Conservation (phyloP, 2,329 filamentous ascomycete species). For the Scytalidium lignicola region DNA sequence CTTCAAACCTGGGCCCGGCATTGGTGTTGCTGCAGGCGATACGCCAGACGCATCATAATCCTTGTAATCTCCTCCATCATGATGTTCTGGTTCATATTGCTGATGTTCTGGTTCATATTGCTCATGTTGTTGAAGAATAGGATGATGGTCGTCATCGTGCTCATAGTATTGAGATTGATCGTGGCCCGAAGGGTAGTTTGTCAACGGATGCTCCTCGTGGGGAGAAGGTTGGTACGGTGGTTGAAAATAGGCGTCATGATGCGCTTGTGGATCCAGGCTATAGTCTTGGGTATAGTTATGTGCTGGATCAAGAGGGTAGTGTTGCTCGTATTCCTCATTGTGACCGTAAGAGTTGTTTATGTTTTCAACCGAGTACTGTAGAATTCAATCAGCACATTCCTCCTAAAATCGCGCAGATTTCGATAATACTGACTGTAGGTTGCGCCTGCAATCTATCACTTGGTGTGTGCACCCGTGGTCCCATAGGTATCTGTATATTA, state of each 20-base stretch:
- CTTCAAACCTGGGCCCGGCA: conserved; percentile 59
- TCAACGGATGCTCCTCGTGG: conserved; percentile 25
- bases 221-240: conserved; percentile 67
- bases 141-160: conserved; percentile 66
- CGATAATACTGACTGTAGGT: conserved; percentile 62
- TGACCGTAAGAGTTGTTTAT: conserved; percentile 59
- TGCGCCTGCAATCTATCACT: conserved; percentile 78
- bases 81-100: conserved; percentile 32
- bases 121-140: conserved; percentile 61
- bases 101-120: conserved; percentile 54
- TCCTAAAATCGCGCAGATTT: not conserved
- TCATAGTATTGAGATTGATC: conserved; percentile 29
- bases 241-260: conserved; percentile 84
- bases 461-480: conserved; percentile 52
- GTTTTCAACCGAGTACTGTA: conserved; percentile 65
- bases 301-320: conserved; percentile 40
- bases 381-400: conserved; percentile 10
- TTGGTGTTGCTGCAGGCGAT: conserved; percentile 42
- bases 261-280: conserved; percentile 72
- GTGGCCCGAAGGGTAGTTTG: conserved; percentile 12
- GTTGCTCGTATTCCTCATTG: conserved; percentile 54
- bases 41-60: conserved; percentile 12
- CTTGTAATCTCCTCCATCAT: no score
- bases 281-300: conserved; percentile 59
- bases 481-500: conserved; percentile 66